A percentile compares a stretch with the other conserved stretches of the same genome.
Evolutionary conservation across 2,329 filamentous ascomycete species (phyloP).

Genomic region (Colletotrichum godetiae): DNA sequence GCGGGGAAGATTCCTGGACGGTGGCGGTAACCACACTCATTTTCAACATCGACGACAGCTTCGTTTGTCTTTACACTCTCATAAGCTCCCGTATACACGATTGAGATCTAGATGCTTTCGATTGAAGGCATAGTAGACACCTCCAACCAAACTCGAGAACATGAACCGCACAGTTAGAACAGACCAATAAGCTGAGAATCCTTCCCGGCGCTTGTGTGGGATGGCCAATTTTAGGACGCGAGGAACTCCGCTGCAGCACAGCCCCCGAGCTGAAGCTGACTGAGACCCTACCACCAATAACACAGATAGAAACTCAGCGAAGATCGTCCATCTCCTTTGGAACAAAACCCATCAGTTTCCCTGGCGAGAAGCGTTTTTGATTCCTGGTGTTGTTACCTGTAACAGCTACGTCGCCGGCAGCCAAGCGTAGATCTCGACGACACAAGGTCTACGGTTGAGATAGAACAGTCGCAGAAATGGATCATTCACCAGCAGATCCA

Average conservation of each 20-base stretch:
- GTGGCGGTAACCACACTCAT: neutral
- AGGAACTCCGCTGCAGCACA: neutral
- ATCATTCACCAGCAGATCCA: neutral
- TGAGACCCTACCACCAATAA: neutral
- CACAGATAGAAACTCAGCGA: neutral
- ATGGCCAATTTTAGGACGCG: conserved; percentile 3
- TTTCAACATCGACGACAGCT: neutral
- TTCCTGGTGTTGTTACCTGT: neutral
- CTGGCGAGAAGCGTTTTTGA: neutral
- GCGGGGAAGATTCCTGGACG: neutral
- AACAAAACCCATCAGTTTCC: neutral
- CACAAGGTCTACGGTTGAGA: no score
- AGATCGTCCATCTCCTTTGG: neutral
- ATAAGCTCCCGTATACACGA: neutral
- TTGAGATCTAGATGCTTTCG: neutral
- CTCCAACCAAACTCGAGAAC: neutral
- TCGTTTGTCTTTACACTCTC: neutral
- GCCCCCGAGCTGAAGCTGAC: neutral
- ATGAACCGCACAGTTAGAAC: neutral
- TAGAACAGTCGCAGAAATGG: neutral
- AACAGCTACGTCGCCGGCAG: neutral
- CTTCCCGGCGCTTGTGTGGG: neutral
- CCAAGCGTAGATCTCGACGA: neutral
- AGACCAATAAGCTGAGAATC: neutral
- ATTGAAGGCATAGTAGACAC: neutral